Evolutionary conservation across 2,329 filamentous ascomycete genomes (phyloP).

Genomic region (Stachybotrys echinatus): DNA sequence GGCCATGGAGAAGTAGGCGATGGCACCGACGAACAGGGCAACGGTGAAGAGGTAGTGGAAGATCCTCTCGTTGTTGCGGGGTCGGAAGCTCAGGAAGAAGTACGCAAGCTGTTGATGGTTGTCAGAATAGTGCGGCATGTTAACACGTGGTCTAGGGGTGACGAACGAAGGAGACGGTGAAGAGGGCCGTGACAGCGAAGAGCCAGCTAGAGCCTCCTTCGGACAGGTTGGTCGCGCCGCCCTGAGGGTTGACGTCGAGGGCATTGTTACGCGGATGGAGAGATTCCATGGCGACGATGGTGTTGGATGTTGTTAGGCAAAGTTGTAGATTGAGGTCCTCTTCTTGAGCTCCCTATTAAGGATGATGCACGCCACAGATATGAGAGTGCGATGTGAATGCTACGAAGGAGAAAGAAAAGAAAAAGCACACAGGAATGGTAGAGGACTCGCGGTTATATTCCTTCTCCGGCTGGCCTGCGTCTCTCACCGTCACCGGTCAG

Average conservation of each 20-base stretch:
- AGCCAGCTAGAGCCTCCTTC: constrained; percentile 49
- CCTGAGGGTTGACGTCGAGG: constrained; percentile 39
- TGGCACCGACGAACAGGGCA: constrained; percentile 40
- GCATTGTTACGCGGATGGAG: constrained; percentile 37
- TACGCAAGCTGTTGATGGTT: constrained; percentile 29
- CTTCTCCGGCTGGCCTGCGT: no score
- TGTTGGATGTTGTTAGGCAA: no score
- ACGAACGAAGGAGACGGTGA: constrained; percentile 38
- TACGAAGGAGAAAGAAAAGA: no score
- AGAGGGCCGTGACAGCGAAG: constrained; percentile 48
- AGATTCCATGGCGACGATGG: constrained; percentile 20
- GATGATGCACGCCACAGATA: no score
- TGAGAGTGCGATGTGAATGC: no score
- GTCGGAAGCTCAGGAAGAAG: constrained; percentile 33
- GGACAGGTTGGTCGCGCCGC: constrained; percentile 32
- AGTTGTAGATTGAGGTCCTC: no score
- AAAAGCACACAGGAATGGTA: no score
- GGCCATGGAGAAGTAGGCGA: constrained; percentile 48
- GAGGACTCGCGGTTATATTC: no score
- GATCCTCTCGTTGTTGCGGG: constrained; percentile 42
- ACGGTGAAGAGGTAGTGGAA: constrained; percentile 53
- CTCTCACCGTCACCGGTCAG: no score
- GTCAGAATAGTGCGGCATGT: not conserved
- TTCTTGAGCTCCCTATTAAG: no score
- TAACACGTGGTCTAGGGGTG: not conserved